Base-by-base conservation (phyloP, 1,284 basidiomycete species). In the Mycena citricolor region DNA sequence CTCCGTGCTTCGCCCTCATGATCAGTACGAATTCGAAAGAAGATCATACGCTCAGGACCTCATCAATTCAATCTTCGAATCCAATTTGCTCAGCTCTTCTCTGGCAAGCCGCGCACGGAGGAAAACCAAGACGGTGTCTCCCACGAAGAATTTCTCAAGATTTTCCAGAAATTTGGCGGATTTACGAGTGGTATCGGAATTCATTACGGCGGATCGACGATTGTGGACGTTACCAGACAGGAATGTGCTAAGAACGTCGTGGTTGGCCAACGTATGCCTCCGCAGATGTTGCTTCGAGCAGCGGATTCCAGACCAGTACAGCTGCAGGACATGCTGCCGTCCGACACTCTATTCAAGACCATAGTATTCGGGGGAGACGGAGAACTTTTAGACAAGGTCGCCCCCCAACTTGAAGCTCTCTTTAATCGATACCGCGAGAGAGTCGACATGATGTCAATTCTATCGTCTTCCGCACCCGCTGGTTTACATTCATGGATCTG, bases 41-140 rank as follows among this genome's bases (percentile, higher is more conserved):
- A 72, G 78, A 34, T 77, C 80, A 61, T 90, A 83, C 54, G 89
- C 86, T 0, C 78, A 86, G 61, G 85, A 91, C 53, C 72, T 94
- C 42, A 92, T 93, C 55, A 62, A 77, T 45, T 91, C n/a, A n/a
- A n/a, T n/a, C n/a, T 91, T 54, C 90, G 93, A 63, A 82, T 81
- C 61, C 67, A 83, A 54, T 90, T 83, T 58, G 76, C 86, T 2
- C 71, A 76, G 10, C 65, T 92, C 17, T 90, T 91, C 63, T 89
- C 86, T 13, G 83, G 80, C 33, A 90, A 89, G 63, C 82, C 86
- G 7, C 70, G 72, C 23, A 79, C 77, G 8, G 67, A 71, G 26
- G 68, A 74, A 1, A 69, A 76, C 55, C 60, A 72, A 28, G 76
- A 79, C 32, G 86, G 85, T 19, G 76, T 89, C 14, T 74, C 80